Evolutionary conservation across 805 yeast species (phyloP).

Genomic region (Cyberlindnera nakhonratchasimensis): DNA sequence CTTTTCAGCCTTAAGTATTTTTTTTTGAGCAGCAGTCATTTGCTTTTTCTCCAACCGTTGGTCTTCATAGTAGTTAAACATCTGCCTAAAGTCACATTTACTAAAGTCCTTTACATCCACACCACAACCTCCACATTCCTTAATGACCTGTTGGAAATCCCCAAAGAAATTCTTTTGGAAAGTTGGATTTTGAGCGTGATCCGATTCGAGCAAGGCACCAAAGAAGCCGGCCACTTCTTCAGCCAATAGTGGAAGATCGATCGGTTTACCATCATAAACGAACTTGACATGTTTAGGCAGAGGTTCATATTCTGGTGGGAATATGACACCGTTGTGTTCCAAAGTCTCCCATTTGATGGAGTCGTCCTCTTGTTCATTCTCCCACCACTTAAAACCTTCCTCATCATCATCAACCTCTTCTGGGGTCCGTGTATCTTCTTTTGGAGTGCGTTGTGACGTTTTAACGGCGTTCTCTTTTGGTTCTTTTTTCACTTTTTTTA

Average conservation of each 20-base stretch:
- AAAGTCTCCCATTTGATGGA: conserved; percentile 82
- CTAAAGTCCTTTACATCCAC: conserved; percentile 53
- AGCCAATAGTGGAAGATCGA: conserved; percentile 70
- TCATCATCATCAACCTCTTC: conserved; percentile 54
- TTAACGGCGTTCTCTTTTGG: conserved; percentile 4
- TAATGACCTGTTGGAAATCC: conserved; percentile 68
- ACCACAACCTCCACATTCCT: conserved; percentile 65
- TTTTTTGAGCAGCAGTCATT: conserved; percentile 71
- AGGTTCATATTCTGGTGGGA: conserved; percentile 90
- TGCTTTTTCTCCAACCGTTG: conserved; percentile 70
- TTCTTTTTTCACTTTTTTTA: conserved; percentile 15
- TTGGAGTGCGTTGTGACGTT: conserved; percentile 1
- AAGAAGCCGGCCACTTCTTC: conserved; percentile 97
- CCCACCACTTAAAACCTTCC: conserved; percentile 82
- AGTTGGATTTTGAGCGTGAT: conserved; percentile 82
- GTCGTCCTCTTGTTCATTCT: conserved; percentile 64
- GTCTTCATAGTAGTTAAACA: conserved; percentile 66
- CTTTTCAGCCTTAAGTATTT: conserved; percentile 62
- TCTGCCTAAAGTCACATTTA: conserved; percentile 74
- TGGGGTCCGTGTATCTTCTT: conserved; percentile 29
- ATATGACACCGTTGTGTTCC: conserved; percentile 86
- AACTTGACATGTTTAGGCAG: conserved; percentile 75
- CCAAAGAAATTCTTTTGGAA: conserved; percentile 84
- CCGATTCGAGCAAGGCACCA: conserved; percentile 84
- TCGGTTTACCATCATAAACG: conserved; percentile 73